These are phyloP conservation scores for Nigrograna mackinnonii DNA, from an alignment of 2,329 filamentous ascomycete species.

Conservation along the genomic window DNA sequence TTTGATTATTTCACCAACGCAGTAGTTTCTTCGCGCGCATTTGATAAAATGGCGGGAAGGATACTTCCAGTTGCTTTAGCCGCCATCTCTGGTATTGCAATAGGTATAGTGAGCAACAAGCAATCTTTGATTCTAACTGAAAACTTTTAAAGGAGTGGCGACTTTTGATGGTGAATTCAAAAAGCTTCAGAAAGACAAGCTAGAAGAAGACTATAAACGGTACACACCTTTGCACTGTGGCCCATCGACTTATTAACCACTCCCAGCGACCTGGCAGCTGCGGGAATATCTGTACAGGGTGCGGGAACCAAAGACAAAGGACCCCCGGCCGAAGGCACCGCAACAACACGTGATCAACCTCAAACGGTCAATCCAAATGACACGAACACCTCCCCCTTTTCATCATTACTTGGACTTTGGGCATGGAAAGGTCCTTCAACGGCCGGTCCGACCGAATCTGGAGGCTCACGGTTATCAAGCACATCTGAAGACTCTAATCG, in stretches of 20 bases:
- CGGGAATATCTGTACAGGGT: background rate
- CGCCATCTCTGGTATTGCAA: constrained; percentile 32
- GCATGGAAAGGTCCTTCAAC: constrained; percentile 29
- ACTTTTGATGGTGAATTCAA: constrained; percentile 40
- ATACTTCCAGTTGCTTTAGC: constrained; percentile 37
- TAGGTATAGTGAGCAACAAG: constrained; percentile 17
- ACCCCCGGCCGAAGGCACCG: background rate
- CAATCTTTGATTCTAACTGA: no score
- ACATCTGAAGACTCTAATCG: background rate
- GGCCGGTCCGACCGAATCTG: constrained; percentile 10
- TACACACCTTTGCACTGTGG: constrained; percentile 14
- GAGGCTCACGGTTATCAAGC: background rate
- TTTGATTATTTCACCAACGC: background rate
- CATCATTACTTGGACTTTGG: constrained; percentile 34
- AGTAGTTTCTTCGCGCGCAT: no score
- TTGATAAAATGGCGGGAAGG: constrained; percentile 36
- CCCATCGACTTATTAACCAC: background rate
- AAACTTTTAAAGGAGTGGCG: constrained; percentile 23
- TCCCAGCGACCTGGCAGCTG: background rate
- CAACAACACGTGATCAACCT: no score
- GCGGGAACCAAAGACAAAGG: background rate
- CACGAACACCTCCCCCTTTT: constrained; percentile 5
- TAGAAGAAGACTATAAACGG: constrained; percentile 38
- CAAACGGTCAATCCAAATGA: constrained; percentile 12
- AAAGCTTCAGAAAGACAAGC: constrained; percentile 29